Percentiles rank a stretch among this genome's conserved stretches.
These are phyloP conservation scores for Neofusicoccum laricinum DNA, from an alignment of 2,329 filamentous ascomycete species.

Conservation along the genomic window DNA sequence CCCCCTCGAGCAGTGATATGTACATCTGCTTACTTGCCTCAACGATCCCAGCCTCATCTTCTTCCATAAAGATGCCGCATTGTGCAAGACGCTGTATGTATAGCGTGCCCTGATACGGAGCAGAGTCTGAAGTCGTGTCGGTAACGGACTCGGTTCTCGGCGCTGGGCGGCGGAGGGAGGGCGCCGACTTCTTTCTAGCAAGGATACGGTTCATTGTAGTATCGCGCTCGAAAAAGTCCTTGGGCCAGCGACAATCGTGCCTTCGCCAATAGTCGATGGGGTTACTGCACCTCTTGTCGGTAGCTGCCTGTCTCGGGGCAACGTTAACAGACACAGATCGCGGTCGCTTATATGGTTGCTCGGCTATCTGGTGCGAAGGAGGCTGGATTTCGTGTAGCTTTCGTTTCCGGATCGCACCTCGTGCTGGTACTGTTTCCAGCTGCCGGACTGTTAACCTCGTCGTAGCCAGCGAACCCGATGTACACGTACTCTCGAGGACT, in stretches of 20 bases:
- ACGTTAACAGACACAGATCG: not conserved
- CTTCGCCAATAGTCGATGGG: not conserved
- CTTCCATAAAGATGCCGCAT: conserved; percentile 42
- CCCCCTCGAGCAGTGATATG: conserved; percentile 28
- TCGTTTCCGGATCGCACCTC: not conserved
- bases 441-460: not conserved
- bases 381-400: not conserved
- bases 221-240: not conserved
- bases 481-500: not conserved
- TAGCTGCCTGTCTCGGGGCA: not conserved
- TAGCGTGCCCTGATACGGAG: conserved; percentile 25
- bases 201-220: not conserved
- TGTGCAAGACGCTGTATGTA: conserved; percentile 37
- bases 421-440: not conserved
- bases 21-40: conserved; percentile 33
- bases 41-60: conserved; percentile 32
- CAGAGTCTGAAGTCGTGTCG: conserved; percentile 17
- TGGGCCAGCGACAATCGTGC: not conserved
- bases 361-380: not conserved
- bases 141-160: conserved; percentile 17
- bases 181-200: not conserved
- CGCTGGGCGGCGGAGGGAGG: not conserved
- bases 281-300: not conserved
- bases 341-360: not conserved
- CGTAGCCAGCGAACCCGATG: conserved; percentile 4